Base-by-base conservation (phyloP, 257 asterid species). In the Jacaranda mimosifolia region DNA sequence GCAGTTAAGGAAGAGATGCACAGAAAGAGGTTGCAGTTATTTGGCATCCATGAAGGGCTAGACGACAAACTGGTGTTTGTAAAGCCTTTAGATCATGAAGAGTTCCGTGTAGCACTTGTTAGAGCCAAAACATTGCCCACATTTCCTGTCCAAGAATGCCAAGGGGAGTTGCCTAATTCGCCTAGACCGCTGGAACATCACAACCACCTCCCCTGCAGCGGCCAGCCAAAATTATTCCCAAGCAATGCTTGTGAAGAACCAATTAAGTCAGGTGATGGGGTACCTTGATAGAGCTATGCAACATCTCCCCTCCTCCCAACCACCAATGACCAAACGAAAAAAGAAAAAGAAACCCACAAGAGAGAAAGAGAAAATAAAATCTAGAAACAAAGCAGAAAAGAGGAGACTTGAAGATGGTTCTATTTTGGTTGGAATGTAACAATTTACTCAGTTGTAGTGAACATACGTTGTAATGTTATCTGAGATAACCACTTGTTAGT, bases 1-100 rank as follows among this genome's bases (percentile, higher is more conserved):
- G 85, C 84, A 77, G 92, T 92, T 51, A 88, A 87, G 84, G 91
- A 89, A 45, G 96, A 89, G 82, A 79, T 91, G 83, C 83, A 85
- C 51, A 79, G 68, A 73, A 89, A 79, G 86, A 82, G 86, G 83
- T 49, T 71, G 59, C 83, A 83, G 42, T 21, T 59, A 42, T 36
- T 45, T 36, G 82, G 73, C 68, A 48, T 70, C 69, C 75, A 58
- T 46, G 87, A 74, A 68, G 68, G 63, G 60, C 80, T 60, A 76
- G 83, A 82, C 3, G 79, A 67, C 73, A 81, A 79, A 19, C 67
- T 86, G 36, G 84, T 76, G 17, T 87, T 85, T 53, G 70, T 70
- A 75, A 91, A 86, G 84, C 88, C 94, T 65, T 35, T 38, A 38
- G 91, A 84, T 79, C 92, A 90, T 48, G 92, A 90, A 56, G 89